Evolutionary conservation across 805 yeast species (phyloP), one percentile per base, ranked within the genome.

Genomic region (Ogataea minuta): DNA sequence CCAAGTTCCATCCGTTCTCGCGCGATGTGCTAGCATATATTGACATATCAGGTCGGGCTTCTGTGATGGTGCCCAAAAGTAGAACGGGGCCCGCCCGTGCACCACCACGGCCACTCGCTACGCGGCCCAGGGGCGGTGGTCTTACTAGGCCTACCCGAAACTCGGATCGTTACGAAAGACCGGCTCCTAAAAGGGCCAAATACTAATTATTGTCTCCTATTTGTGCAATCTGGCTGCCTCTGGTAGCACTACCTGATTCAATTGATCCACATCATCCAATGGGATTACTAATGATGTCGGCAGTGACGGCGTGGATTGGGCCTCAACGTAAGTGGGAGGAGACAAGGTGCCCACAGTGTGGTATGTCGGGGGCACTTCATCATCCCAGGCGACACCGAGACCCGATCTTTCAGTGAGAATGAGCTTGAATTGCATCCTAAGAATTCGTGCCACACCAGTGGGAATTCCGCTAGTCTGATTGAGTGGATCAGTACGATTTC

Each of bases 301-400:
- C 9, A 48, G 26, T 4, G 44, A 23, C 11, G 60, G 56, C 0
- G 54, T 41, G 23, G 46, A 45, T 9, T 61, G 50, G 9, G 67
- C 56, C 29, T 54, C 56, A 31, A 64, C 71, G 60, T 93, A 91
- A 2, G 79, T 77, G 2, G 99, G 99, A 0, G 99, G 99, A 15
- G 90, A 79, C 29, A 87, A 69, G 0, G 95, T 79, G 20, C 79
- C 70, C 14, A 93, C 89, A 49, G 88, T 91, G 38, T 79, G 87
- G 55, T 93, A 93, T 14, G 89, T 84, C 1, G 99, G 99, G 2
- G 99, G 99, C 12, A 95, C 98, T 62, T 93, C 99, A 57, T 91
- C 97, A 62, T 91, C 97, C 98, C 99, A 93, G 0, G 97, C 84
- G 21, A 93, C 87, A 4, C 99, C 99, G 28, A 93, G 70, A 0